These are phyloP conservation scores for Moniliophthora roreri DNA, from an alignment of 1,284 basidiomycete species.

Conservation along the genomic window DNA sequence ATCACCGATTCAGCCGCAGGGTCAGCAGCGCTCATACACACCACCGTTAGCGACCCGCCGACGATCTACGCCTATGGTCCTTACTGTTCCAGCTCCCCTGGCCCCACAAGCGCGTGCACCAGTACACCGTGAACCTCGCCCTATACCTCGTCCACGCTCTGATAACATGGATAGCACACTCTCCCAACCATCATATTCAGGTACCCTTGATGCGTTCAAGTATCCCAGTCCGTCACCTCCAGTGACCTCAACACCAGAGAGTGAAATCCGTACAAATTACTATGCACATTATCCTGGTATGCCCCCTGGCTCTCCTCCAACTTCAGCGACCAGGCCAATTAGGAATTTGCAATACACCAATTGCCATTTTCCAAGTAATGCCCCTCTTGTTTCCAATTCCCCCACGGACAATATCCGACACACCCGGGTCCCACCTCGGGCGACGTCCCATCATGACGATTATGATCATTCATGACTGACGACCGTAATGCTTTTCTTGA, in stretches of 20 bases:
- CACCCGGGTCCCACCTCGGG: neutral
- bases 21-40: slow-evolving; percentile 1
- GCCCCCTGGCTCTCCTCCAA: neutral
- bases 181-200: slow-evolving; percentile 8
- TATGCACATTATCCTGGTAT: neutral
- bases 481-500: neutral
- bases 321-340: neutral
- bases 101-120: neutral
- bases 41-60: neutral
- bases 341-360: neutral
- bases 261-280: neutral
- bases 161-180: slow-evolving; percentile 6
- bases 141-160: neutral
- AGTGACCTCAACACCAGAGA: neutral
- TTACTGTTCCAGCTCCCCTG: slow-evolving; percentile 3
- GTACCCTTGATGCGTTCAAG: neutral
- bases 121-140: neutral
- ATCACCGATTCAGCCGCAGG: neutral
- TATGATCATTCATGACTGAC: neutral
- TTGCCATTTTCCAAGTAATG: neutral
- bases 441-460: neutral
- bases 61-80: slow-evolving; percentile 3
- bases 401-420: neutral
- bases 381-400: neutral
- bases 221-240: neutral